phyloP scores from a whole-genome alignment of 2,329 filamentous ascomycete species.

The Didymella lethalis region DNA sequence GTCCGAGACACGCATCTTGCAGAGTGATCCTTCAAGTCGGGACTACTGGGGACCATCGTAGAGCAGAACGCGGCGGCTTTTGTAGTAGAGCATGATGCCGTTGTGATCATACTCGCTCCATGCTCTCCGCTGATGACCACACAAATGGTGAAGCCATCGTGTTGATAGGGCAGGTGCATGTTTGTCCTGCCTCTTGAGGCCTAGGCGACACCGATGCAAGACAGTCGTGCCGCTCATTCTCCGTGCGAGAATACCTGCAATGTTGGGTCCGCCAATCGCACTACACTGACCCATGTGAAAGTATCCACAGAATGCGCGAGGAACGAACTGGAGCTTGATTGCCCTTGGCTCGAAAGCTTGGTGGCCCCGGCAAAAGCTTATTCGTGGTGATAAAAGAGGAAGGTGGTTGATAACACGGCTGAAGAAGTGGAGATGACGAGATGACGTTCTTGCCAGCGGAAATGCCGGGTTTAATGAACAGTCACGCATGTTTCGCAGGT shows the following conservation, averaged over 20 bases:
- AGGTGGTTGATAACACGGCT: slow-evolving; percentile 11
- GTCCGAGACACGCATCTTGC: slow-evolving; percentile 22
- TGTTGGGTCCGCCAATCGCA: slow-evolving; percentile 4
- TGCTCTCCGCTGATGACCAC: background rate
- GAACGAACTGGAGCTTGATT: slow-evolving; percentile 10
- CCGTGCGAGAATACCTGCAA: background rate
- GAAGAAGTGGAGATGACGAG: slow-evolving; percentile 7
- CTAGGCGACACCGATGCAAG: background rate
- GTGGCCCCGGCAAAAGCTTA: slow-evolving; percentile 14
- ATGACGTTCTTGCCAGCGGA: background rate
- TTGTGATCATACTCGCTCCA: background rate
- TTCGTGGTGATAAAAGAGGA: slow-evolving; percentile 2
- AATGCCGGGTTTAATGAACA: background rate
- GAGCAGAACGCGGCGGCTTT: background rate
- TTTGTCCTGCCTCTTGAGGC: slow-evolving; percentile 16
- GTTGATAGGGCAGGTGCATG: background rate
- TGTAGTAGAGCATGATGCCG: slow-evolving; percentile 4
- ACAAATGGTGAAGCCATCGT: background rate
- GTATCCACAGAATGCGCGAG: background rate
- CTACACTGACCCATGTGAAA: background rate
- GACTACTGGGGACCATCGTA: background rate
- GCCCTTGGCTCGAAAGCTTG: slow-evolving; percentile 13
- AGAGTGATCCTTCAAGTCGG: background rate
- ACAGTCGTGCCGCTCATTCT: background rate
- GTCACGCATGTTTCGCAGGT: no score